Percentiles rank a stretch among this genome's conserved stretches.
These are phyloP conservation scores for Fusarium devonianum DNA, from an alignment of 2,329 filamentous ascomycete species.

Conservation along the genomic window DNA sequence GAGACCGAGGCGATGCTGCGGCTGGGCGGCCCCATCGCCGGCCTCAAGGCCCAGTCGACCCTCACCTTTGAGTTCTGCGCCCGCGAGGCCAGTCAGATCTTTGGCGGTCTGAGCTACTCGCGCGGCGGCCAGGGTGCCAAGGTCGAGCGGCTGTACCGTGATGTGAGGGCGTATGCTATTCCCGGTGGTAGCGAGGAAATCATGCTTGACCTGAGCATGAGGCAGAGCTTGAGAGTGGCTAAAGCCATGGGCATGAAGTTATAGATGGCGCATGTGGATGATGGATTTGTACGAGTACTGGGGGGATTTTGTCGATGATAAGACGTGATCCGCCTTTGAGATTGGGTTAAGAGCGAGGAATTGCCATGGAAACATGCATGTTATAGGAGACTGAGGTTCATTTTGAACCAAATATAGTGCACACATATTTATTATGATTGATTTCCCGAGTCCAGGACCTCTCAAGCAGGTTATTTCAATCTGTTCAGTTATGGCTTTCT, in stretches of 20 bases:
- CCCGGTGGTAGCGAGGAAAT: constrained; percentile 97
- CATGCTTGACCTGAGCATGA: constrained; percentile 95
- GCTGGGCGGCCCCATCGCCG: constrained; percentile 91
- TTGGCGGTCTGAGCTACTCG: constrained; percentile 90
- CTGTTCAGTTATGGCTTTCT: too few species aligned
- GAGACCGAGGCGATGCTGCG: constrained; percentile 96
- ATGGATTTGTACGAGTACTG: constrained; percentile 21
- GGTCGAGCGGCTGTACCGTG: constrained; percentile 92
- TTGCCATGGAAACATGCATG: background rate
- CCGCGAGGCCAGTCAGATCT: constrained; percentile 95
- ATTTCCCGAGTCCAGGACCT: too few species aligned
- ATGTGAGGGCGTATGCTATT: constrained; percentile 95
- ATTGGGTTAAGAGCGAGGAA: constrained; percentile 21
- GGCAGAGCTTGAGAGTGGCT: constrained; percentile 87
- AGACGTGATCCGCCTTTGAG: constrained; percentile 1
- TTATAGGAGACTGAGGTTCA: too few species aligned
- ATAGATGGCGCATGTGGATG: constrained; percentile 53
- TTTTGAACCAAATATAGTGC: too few species aligned
- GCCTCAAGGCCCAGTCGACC: constrained; percentile 92
- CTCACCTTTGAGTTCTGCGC: constrained; percentile 98
- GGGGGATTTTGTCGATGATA: constrained; percentile 23
- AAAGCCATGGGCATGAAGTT: constrained; percentile 96
- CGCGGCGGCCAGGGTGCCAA: constrained; percentile 94
- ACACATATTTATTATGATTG: too few species aligned
- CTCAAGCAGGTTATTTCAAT: too few species aligned